phyloP scores from a whole-genome alignment of 495 filamentous ascomycete genomes.

The Xylona heveae region DNA sequence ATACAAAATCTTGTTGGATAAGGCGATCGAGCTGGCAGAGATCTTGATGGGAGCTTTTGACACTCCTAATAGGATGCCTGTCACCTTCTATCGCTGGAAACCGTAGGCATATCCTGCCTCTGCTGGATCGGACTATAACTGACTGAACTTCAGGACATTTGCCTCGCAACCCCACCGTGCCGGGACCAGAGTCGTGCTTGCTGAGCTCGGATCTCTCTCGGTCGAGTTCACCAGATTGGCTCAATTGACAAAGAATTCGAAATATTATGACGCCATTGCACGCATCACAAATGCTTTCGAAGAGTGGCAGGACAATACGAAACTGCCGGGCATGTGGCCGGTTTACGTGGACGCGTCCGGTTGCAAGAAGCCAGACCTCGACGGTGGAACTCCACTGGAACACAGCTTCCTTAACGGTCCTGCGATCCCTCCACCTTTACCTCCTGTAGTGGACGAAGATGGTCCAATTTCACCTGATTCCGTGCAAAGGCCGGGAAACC shows the following conservation, averaged over 20 bases:
- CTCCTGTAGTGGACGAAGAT: no score
- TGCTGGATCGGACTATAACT: constrained; percentile 1
- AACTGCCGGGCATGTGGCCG: constrained; percentile 71
- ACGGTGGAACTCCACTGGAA: neutral
- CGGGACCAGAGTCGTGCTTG: constrained; percentile 37
- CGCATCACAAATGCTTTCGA: constrained; percentile 78
- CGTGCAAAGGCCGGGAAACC: no score
- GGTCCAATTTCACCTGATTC: no score
- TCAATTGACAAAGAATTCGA: constrained; percentile 67
- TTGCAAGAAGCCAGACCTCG: constrained; percentile 20
- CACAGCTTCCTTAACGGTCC: no score
- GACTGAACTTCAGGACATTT: constrained; percentile 19
- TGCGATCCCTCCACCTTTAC: no score
- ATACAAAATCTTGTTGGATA: constrained; percentile 52
- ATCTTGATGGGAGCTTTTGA: constrained; percentile 85
- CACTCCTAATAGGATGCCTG: constrained; percentile 89
- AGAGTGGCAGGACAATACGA: constrained; percentile 51
- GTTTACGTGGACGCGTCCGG: constrained; percentile 57
- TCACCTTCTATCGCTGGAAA: constrained; percentile 70
- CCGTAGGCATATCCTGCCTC: constrained; percentile 26
- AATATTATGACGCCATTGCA: constrained; percentile 89
- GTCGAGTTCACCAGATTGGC: constrained; percentile 89
- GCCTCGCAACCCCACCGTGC: constrained; percentile 46
- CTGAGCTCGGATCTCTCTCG: constrained; percentile 78
- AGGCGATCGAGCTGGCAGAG: constrained; percentile 74